Percentiles rank a stretch among this genome's conserved stretches.
Evolutionary conservation across 1,139 yeast genomes (phyloP).

Genomic region (Citeromyces hawaiiensis): DNA sequence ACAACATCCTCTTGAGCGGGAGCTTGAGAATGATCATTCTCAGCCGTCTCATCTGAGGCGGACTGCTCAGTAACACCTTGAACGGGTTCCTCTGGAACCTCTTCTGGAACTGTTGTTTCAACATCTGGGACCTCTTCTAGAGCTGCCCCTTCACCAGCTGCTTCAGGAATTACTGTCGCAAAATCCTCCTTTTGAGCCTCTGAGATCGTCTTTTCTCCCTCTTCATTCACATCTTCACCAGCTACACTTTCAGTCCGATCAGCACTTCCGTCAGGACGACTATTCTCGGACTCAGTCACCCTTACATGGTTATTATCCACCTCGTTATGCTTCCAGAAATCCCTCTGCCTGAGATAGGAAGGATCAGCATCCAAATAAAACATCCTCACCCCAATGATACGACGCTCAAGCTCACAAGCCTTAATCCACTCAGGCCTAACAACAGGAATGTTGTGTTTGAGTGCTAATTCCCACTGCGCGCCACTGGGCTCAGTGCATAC

Average conservation of each 20-base stretch:
- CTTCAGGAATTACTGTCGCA: no score
- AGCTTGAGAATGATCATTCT: not conserved
- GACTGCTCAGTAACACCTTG: constrained; percentile 4
- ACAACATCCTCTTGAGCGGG: constrained; percentile 1
- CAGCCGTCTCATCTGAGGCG: not conserved
- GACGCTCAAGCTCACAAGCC: constrained; percentile 82
- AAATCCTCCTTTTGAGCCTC: no score
- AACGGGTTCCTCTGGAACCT: constrained; percentile 4
- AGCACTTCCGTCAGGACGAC: not conserved
- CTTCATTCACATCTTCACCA: constrained; percentile 8
- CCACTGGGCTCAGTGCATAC: constrained; percentile 45
- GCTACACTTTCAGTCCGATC: constrained; percentile 7
- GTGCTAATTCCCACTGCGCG: constrained; percentile 64
- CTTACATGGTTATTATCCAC: constrained; percentile 5
- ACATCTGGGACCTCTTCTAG: no score
- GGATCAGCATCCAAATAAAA: constrained; percentile 43
- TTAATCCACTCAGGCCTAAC: constrained; percentile 95
- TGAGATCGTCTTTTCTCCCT: no score
- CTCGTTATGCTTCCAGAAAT: constrained; percentile 13
- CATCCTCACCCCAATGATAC: constrained; percentile 88
- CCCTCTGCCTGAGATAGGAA: constrained; percentile 16
- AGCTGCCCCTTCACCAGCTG: no score
- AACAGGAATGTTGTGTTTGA: constrained; percentile 80
- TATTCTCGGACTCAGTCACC: constrained; percentile 4
- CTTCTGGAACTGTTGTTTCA: constrained; percentile 8